Evolutionary conservation across 306 rosid species (phyloP).

Genomic region (Vigna radiata): DNA sequence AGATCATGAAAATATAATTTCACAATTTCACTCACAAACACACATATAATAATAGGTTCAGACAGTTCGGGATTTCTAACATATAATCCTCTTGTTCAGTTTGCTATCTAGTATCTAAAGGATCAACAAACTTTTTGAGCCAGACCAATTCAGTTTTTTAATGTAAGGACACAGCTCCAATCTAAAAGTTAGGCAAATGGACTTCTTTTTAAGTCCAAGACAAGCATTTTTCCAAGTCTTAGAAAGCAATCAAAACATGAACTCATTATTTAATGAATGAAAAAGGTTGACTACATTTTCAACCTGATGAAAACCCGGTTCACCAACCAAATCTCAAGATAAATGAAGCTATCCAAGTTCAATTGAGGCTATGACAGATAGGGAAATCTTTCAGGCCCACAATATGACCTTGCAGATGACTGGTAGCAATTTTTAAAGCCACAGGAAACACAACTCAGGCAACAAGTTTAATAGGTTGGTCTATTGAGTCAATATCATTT

Average conservation of each 20-base stretch:
- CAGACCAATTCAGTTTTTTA: neutral
- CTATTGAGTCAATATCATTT: neutral
- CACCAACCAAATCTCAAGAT: neutral
- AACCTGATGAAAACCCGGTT: slow-evolving; percentile 6
- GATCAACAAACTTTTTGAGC: too few relatives aligned
- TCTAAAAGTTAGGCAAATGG: neutral
- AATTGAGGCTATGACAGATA: slow-evolving; percentile 3
- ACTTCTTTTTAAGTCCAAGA: neutral
- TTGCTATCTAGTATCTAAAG: too few relatives aligned
- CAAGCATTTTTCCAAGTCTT: neutral
- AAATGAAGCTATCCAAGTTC: neutral
- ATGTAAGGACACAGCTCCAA: neutral
- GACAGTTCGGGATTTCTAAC: neutral
- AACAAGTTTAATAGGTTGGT: neutral
- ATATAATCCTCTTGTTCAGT: neutral
- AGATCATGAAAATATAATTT: neutral
- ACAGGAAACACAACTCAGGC: neutral
- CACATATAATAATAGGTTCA: neutral
- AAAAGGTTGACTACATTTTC: neutral
- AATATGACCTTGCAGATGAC: neutral
- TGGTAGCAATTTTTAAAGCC: neutral
- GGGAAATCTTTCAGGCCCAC: neutral
- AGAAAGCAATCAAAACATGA: slow-evolving; percentile 17
- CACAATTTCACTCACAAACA: neutral
- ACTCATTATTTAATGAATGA: neutral